Base-by-base conservation (phyloP, 225 moss, liverwort and hornwort species). In the Physcomitrellopsis africana region DNA sequence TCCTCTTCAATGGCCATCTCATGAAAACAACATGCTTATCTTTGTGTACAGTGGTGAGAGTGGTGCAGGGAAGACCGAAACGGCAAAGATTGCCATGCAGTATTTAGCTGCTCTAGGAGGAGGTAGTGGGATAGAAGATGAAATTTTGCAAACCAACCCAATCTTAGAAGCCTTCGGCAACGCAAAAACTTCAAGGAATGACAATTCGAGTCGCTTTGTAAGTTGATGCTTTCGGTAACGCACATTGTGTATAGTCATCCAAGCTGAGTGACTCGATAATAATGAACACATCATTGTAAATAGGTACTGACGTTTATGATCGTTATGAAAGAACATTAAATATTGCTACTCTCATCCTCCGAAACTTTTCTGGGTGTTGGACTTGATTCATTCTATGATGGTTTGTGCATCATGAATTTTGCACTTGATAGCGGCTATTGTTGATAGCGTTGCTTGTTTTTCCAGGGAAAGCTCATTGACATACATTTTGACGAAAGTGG, bases 121-220 rank as follows among this genome's bases (percentile, higher is more conserved):
- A 77, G 97, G 97, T 72, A 87, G 90, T 74, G 97, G 97, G 53
- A 83, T 94, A 46, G 97, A 99, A 73, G 80, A 94, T 79, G 97
- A 99, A 78, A 99, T 99, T 72, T 67, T 99, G 81, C 94, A 99
- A 80, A 99, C 97, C 16, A 94, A 99, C 85, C 97, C 97, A 54
- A 92, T 99, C 75, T 80, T 99, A 81, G 97, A 99, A 86, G 94
- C 97, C 41, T 99, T 99, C 85, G 97, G 97, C 69, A 99, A 99
- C 72, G 93, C 97, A 47, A 99, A 99, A 74, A 99, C 97, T 22
- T 89, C 93, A 46, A 89, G 94, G 72, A 99, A 99, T 77, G 94
- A 99, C 85, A 99, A 99, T 71, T 99, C 97, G 41, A 99, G 97
- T 86, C 97, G 97, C 79, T 99, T 99, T 86, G 97, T 99, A 91